phyloP scores from a whole-genome alignment of 192 early-diverging fungal genomes.

The Podila horticola region DNA sequence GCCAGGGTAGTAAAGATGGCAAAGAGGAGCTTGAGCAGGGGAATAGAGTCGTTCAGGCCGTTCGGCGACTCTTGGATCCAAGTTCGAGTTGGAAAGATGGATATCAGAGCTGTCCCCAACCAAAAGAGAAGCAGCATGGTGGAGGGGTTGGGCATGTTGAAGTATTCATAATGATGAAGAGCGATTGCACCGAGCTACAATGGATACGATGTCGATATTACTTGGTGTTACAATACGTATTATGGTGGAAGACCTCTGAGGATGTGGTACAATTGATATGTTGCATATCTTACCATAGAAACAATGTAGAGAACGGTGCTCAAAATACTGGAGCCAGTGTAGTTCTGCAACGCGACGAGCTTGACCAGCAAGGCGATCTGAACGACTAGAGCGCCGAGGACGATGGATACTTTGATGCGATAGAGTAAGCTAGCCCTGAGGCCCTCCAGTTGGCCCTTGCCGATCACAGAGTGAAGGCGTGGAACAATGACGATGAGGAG shows the following conservation, averaged over 20 bases:
- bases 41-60: conserved; percentile 19
- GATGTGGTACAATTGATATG: no score
- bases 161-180: conserved; percentile 35
- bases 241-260: no score
- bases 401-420: conserved; percentile 6
- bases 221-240: no score
- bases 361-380: conserved; percentile 21
- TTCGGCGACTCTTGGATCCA: conserved; percentile 22
- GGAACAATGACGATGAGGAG: conserved; percentile 23
- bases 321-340: conserved; percentile 13
- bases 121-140: conserved; percentile 63
- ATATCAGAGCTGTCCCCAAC: conserved; percentile 50
- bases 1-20: conserved; percentile 44
- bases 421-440: conserved; percentile 3
- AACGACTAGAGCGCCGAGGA: conserved; percentile 7
- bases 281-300: conserved; percentile 13
- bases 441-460: conserved; percentile 32
- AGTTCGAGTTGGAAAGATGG: conserved; percentile 58
- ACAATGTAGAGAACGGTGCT: conserved; percentile 28
- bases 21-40: conserved; percentile 40
- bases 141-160: conserved; percentile 53
- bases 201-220: neutral
- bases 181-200: conserved; percentile 7
- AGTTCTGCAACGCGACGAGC: conserved; percentile 1
- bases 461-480: conserved; percentile 19